Base-by-base conservation (phyloP, 2,329 filamentous ascomycete species). In the Diaporthe citrichinensis region DNA sequence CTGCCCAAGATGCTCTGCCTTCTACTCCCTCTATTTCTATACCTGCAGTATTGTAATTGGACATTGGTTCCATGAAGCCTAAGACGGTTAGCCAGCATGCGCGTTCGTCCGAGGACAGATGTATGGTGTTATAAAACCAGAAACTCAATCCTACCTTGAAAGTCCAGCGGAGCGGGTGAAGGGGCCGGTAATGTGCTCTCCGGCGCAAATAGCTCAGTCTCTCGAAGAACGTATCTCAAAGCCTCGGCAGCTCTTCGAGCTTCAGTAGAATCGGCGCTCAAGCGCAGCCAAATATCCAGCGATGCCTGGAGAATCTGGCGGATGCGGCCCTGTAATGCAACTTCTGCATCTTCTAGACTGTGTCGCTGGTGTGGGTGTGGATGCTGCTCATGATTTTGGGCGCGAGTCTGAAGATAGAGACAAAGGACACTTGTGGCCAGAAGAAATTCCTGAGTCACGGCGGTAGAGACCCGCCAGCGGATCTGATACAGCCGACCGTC, bases 351-450 rank as follows among this genome's bases (percentile, higher is more conserved):
- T 69, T 39, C 65, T 51, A 34, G 14, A 65, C 51, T 28, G 73
- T 61, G 1, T 31, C 10, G n/a, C 58, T 49, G 28, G 36, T 46
- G 14, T 20, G 28, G 51, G 7, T 55, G n/a, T 55, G 51, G 14
- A 31, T 55, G 1, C 51, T 31, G 25, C 14, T 68, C n/a, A 12
- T 12, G 36, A 15, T 46, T 65, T 36, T 69, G 74, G n/a, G 46
- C 55, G 12, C 39, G 76, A 25, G 69, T 72, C 61, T 85, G 82
- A 1, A 89, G 76, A 73, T 87, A 87, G 10, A 87, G 81, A 76
- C 87, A 88, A 3, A 89, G 79, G 14, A 89, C 80, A 82, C 87
- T 88, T 15, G 86, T 85, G 4, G 86, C 87, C 0, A 89, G 80
- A 5, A 89, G 80, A 77, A 88, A 89, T 74, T 87, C 85, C 59